Percentiles rank a stretch among this genome's conserved stretches.
These are phyloP conservation scores for Fusarium devonianum DNA, from an alignment of 2,329 filamentous ascomycete genomes.

Conservation along the genomic window DNA sequence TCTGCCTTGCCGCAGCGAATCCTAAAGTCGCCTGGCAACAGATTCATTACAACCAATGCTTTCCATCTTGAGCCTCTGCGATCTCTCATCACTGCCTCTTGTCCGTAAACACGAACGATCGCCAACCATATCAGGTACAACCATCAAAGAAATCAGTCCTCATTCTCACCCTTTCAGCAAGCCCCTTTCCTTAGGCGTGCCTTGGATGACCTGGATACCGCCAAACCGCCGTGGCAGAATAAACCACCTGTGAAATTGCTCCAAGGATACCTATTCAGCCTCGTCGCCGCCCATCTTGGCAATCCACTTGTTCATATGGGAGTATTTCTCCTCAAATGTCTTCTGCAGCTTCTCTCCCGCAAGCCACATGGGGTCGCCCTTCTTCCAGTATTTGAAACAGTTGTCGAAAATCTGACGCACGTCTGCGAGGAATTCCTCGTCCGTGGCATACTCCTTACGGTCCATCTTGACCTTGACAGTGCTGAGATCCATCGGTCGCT, in stretches of 20 bases:
- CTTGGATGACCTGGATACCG: not conserved
- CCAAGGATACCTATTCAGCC: slow-evolving; percentile 32
- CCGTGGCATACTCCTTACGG: slow-evolving; percentile 56
- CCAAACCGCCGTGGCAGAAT: not conserved
- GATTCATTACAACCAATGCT: slow-evolving; percentile 6
- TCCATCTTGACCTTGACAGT: slow-evolving; percentile 70
- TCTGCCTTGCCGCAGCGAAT: not conserved
- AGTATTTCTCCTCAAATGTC: slow-evolving; percentile 65
- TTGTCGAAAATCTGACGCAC: slow-evolving; percentile 69
- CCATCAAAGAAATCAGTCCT: not conserved
- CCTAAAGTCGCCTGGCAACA: slow-evolving; percentile 12
- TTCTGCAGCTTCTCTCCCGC: slow-evolving; percentile 66
- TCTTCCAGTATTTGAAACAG: slow-evolving; percentile 69
- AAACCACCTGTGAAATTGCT: not conserved
- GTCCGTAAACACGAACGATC: not conserved
- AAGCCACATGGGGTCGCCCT: slow-evolving; percentile 61
- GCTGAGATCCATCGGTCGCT: slow-evolving; percentile 67
- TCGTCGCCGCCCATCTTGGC: slow-evolving; percentile 57
- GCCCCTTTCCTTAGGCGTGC: not conserved
- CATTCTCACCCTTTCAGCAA: not conserved
- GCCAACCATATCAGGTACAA: slow-evolving; percentile 8
- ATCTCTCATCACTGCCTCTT: slow-evolving; percentile 4
- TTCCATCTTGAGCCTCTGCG: slow-evolving; percentile 1
- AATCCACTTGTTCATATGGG: slow-evolving; percentile 66
- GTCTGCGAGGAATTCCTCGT: slow-evolving; percentile 63